A percentile compares a stretch with the other conserved stretches of the same genome.
These are phyloP conservation scores for Logfia minima DNA, from an alignment of 129 eudicot species.

Conservation along the genomic window DNA sequence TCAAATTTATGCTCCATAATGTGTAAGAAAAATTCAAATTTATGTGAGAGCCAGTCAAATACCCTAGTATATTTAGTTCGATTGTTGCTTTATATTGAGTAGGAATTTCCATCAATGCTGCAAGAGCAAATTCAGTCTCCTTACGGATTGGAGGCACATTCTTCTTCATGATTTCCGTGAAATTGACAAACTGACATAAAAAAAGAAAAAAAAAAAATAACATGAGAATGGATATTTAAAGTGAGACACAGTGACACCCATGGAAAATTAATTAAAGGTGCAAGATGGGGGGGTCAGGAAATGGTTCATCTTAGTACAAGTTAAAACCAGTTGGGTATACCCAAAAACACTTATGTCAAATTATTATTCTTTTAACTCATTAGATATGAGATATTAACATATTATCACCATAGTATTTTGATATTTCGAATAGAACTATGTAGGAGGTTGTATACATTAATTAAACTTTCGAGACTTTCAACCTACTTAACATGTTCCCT, in stretches of 20 bases:
- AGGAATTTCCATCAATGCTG: constrained; percentile 97
- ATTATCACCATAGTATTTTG: too few relatives aligned
- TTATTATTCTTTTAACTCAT: background rate
- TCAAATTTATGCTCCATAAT: constrained; percentile 16
- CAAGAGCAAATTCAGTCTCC: constrained; percentile 97
- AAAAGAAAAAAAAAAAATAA: background rate
- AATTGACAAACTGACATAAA: constrained; percentile 76
- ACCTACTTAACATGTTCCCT: background rate
- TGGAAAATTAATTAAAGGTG: background rate
- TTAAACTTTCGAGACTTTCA: background rate
- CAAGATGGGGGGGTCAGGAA: background rate
- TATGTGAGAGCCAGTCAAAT: constrained; percentile 12
- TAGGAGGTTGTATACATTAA: background rate
- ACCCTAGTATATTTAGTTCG: constrained; percentile 87
- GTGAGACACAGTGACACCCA: background rate
- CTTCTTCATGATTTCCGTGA: constrained; percentile 88
- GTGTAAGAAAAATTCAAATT: background rate
- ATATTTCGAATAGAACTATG: too few relatives aligned
- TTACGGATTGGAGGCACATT: constrained; percentile 67
- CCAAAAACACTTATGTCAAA: background rate
- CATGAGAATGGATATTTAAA: constrained; percentile 6
- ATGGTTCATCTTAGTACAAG: background rate
- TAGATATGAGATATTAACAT: background rate
- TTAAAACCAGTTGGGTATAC: background rate
- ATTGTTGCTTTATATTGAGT: constrained; percentile 93